Evolutionary conservation across 176 grass and related monocot genomes (phyloP).

Genomic region (Chrysopogon serrulatus): DNA sequence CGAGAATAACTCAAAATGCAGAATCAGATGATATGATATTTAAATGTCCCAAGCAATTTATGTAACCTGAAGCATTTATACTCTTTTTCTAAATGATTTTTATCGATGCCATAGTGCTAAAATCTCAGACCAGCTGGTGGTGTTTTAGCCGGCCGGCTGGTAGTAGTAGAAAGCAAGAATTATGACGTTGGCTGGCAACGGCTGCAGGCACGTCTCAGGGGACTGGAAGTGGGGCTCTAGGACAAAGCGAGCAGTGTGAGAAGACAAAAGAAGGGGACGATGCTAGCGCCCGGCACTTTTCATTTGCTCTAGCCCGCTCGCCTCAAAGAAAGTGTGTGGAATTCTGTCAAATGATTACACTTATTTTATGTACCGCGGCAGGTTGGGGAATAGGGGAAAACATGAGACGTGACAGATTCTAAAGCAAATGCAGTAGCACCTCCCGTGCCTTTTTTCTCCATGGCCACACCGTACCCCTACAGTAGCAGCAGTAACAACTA

Average conservation of each 20-base stretch:
- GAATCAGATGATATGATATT: background rate
- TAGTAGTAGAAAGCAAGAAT: background rate
- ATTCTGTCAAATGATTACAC: conserved; percentile 44
- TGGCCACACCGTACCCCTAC: background rate
- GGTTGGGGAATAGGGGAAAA: conserved; percentile 32
- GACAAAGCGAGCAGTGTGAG: conserved; percentile 39
- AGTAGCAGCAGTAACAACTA: background rate
- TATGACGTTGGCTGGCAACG: conserved; percentile 21
- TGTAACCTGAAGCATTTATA: no score
- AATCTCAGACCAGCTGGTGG: background rate
- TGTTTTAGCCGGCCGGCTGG: background rate
- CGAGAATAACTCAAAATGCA: background rate
- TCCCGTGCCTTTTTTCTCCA: conserved; percentile 17
- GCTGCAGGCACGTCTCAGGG: conserved; percentile 32
- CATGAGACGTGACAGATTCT: conserved; percentile 49
- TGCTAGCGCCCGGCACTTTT: conserved; percentile 35
- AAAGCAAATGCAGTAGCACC: conserved; percentile 10
- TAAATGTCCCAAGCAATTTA: background rate
- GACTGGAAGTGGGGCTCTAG: conserved; percentile 36
- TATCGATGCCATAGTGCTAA: background rate
- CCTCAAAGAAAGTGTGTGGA: conserved; percentile 28
- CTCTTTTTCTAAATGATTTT: background rate
- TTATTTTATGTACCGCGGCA: conserved; percentile 30
- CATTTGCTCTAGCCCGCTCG: conserved; percentile 16
- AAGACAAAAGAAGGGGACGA: conserved; percentile 45